Evolutionary conservation across 2,329 filamentous ascomycete genomes (phyloP).

Genomic region (Dactylonectria estremocensis): DNA sequence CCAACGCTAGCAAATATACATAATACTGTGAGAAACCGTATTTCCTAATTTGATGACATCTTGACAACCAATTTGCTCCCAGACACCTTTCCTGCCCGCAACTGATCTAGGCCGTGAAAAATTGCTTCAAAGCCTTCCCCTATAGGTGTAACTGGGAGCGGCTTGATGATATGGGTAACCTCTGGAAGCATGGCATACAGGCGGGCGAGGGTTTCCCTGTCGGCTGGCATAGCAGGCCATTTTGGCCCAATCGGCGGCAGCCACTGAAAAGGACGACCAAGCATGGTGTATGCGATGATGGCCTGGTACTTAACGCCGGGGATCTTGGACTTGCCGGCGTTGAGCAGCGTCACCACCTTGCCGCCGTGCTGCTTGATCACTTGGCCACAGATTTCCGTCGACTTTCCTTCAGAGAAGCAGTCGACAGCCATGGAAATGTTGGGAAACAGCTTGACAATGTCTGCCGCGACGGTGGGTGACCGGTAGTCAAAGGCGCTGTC

Average conservation of each 20-base stretch:
- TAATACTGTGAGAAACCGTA: not conserved
- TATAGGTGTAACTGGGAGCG: slow-evolving; percentile 34
- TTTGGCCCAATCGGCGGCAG: slow-evolving; percentile 48
- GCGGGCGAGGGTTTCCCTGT: slow-evolving; percentile 41
- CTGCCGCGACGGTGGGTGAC: slow-evolving; percentile 29
- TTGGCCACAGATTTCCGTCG: slow-evolving; percentile 47
- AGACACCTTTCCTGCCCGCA: slow-evolving; percentile 21
- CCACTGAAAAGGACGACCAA: slow-evolving; percentile 46
- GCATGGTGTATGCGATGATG: slow-evolving; percentile 46
- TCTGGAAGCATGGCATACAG: slow-evolving; percentile 42
- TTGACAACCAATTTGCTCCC: slow-evolving; percentile 30
- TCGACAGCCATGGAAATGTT: slow-evolving; percentile 50
- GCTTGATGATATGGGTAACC: slow-evolving; percentile 33
- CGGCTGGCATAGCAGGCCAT: slow-evolving; percentile 46
- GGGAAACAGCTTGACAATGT: slow-evolving; percentile 42
- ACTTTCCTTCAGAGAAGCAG: slow-evolving; percentile 51
- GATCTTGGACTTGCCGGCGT: slow-evolving; percentile 36
- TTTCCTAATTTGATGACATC: not conserved
- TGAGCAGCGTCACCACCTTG: slow-evolving; percentile 49
- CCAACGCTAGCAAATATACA: not conserved
- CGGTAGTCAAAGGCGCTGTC: slow-evolving; percentile 60
- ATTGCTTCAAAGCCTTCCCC: slow-evolving; percentile 38
- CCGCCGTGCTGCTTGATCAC: slow-evolving; percentile 47
- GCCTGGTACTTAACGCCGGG: slow-evolving; percentile 40
- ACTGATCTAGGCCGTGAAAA: slow-evolving; percentile 15